Percentiles rank a stretch among this genome's conserved stretches.
These are phyloP conservation scores for Pinus albicaulis DNA, from an alignment of 75 land plant species.

Conservation along the genomic window DNA sequence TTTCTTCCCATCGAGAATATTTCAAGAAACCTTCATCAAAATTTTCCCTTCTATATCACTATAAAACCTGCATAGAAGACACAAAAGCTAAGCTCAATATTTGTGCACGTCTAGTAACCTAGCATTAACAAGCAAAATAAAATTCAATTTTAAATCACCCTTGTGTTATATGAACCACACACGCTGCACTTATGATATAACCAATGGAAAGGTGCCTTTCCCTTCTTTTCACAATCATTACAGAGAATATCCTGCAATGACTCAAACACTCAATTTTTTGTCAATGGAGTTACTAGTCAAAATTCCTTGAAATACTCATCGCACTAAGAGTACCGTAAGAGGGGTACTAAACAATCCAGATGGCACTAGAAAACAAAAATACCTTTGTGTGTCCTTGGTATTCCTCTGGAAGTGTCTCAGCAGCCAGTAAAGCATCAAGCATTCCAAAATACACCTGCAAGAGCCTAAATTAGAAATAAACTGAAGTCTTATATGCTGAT, in stretches of 20 bases:
- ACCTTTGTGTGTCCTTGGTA: slow-evolving; percentile 60
- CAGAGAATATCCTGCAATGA: slow-evolving; percentile 65
- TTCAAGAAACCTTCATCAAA: neutral
- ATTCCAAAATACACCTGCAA: slow-evolving; percentile 76
- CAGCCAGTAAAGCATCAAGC: slow-evolving; percentile 74
- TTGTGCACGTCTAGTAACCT: neutral
- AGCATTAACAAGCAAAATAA: neutral
- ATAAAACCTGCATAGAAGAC: neutral
- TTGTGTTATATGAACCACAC: slow-evolving; percentile 80
- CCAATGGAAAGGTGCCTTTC: slow-evolving; percentile 69
- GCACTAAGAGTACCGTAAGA: neutral
- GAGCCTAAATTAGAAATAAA: slow-evolving; percentile 7
- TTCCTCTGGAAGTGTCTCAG: slow-evolving; percentile 74
- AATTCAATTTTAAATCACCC: slow-evolving; percentile 38
- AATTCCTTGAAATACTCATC: neutral
- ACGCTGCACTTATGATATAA: slow-evolving; percentile 67
- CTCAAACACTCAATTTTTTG: neutral
- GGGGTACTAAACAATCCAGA: neutral
- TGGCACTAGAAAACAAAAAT: neutral
- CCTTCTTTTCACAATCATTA: slow-evolving; percentile 75
- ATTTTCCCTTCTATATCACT: neutral
- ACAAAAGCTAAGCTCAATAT: neutral
- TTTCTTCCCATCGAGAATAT: neutral
- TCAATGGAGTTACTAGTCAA: neutral
- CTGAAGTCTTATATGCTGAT: neutral